Percentiles rank a stretch among this genome's conserved stretches.
These are phyloP conservation scores for Allium cepa DNA, from an alignment of 106 monocot genomes.

Conservation along the genomic window DNA sequence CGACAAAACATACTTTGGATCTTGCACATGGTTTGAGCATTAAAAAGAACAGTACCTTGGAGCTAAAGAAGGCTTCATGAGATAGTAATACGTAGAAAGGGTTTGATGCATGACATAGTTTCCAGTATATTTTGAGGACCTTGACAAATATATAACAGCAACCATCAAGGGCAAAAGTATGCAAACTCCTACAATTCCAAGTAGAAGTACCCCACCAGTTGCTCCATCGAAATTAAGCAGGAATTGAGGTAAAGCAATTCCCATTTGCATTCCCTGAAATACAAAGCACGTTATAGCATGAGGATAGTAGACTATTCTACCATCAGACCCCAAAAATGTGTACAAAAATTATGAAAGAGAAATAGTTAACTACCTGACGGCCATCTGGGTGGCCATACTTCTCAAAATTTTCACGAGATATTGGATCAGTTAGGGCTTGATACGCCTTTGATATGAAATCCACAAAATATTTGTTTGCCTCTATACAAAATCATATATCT, in stretches of 20 bases:
- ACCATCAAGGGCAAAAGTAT: slow-evolving; percentile 77
- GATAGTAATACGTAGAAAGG: slow-evolving; percentile 70
- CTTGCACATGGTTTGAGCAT: no score
- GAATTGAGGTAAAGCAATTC: slow-evolving; percentile 89
- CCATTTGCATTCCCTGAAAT: slow-evolving; percentile 82
- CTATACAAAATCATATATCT: slow-evolving; percentile 23
- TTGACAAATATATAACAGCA: slow-evolving; percentile 87
- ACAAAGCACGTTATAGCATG: background rate
- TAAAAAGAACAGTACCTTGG: slow-evolving; percentile 33
- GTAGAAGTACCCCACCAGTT: slow-evolving; percentile 73
- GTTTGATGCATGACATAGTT: slow-evolving; percentile 93
- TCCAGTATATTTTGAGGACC: slow-evolving; percentile 88
- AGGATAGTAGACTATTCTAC: background rate
- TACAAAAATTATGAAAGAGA: background rate
- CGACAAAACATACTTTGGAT: no score
- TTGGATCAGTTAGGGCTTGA: slow-evolving; percentile 24
- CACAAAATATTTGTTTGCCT: slow-evolving; percentile 62
- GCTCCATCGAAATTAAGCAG: slow-evolving; percentile 80
- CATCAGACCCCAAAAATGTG: background rate
- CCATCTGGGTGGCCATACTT: slow-evolving; percentile 98
- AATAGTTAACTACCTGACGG: slow-evolving; percentile 54
- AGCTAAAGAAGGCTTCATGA: slow-evolving; percentile 87
- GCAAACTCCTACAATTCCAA: slow-evolving; percentile 87
- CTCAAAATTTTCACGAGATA: slow-evolving; percentile 78
- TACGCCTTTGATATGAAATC: slow-evolving; percentile 27